Evolutionary conservation across 371 early-diverging fungal genomes (phyloP).

Genomic region (Mortierella polycephala): DNA sequence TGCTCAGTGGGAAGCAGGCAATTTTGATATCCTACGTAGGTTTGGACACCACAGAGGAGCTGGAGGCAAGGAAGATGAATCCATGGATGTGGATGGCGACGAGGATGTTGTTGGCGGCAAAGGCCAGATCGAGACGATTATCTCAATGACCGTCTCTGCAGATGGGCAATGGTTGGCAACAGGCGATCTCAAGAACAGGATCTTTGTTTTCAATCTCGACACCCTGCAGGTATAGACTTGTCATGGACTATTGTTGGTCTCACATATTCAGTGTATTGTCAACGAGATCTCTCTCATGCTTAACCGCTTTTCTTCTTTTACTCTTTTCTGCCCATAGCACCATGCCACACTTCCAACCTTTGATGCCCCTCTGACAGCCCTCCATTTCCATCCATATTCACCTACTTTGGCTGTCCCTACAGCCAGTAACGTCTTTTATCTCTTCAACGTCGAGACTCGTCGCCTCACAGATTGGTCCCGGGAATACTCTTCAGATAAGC

Average conservation of each 20-base stretch:
- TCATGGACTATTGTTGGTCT: neutral
- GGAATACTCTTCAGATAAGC: conserved; percentile 66
- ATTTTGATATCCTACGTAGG: conserved; percentile 65
- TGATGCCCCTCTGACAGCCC: conserved; percentile 72
- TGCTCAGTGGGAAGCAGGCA: conserved; percentile 61
- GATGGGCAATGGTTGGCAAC: conserved; percentile 87
- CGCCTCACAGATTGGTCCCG: conserved; percentile 85
- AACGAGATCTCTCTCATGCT: neutral
- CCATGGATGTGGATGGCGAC: conserved; percentile 60
- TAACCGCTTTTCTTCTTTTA: conserved; percentile 4
- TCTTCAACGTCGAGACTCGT: conserved; percentile 79
- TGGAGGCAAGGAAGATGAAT: conserved; percentile 17
- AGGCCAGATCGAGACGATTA: conserved; percentile 65
- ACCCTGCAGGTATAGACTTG: conserved; percentile 67
- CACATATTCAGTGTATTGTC: neutral
- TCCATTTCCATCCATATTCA: conserved; percentile 76
- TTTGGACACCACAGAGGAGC: conserved; percentile 72
- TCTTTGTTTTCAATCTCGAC: conserved; percentile 83
- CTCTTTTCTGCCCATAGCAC: conserved; percentile 51
- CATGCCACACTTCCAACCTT: conserved; percentile 78
- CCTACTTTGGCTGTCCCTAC: conserved; percentile 75
- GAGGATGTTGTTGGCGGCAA: conserved; percentile 54
- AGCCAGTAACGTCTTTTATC: conserved; percentile 76
- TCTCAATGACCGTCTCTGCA: conserved; percentile 74
- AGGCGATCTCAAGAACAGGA: conserved; percentile 78